phyloP scores from a whole-genome alignment of 2,329 filamentous ascomycete species.

The Leptographium lundbergii region DNA sequence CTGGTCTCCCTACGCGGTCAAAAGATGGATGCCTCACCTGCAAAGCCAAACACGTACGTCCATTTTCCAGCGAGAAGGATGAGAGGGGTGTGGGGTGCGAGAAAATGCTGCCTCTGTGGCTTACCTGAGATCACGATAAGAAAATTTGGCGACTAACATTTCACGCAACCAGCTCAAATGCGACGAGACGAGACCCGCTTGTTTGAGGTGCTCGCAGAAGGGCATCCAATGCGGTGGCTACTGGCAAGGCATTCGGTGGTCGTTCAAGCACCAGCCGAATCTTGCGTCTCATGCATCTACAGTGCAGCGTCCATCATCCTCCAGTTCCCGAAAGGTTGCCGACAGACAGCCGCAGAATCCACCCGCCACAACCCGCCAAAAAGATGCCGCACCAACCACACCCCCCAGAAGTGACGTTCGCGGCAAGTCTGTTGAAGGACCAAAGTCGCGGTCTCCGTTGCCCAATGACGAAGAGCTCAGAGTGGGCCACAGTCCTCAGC shows the following conservation, averaged over 20 bases:
- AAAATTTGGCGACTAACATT: background rate
- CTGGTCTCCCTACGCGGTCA: constrained; percentile 6
- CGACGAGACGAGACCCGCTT: constrained; percentile 17
- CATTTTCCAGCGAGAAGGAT: background rate
- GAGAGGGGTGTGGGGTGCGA: background rate
- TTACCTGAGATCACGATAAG: background rate
- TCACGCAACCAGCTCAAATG: constrained; percentile 16
- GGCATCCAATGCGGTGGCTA: constrained; percentile 18
- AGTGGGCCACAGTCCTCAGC: background rate
- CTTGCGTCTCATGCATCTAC: background rate
- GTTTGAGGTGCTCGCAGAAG: constrained; percentile 15
- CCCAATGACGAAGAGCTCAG: background rate
- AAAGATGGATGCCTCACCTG: constrained; percentile 6
- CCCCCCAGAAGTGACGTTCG: too few relatives aligned
- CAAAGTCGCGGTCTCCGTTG: background rate
- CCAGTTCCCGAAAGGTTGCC: background rate
- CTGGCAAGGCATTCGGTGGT: constrained; percentile 23
- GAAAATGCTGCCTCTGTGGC: background rate
- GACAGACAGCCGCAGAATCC: background rate
- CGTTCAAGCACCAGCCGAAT: constrained; percentile 24
- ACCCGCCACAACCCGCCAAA: background rate
- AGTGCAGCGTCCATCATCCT: background rate
- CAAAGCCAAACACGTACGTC: constrained; percentile 6
- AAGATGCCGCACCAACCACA: background rate
- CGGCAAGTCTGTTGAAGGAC: background rate